Base-by-base conservation (phyloP, 768 basidiomycete species). In the Trametes cingulata region DNA sequence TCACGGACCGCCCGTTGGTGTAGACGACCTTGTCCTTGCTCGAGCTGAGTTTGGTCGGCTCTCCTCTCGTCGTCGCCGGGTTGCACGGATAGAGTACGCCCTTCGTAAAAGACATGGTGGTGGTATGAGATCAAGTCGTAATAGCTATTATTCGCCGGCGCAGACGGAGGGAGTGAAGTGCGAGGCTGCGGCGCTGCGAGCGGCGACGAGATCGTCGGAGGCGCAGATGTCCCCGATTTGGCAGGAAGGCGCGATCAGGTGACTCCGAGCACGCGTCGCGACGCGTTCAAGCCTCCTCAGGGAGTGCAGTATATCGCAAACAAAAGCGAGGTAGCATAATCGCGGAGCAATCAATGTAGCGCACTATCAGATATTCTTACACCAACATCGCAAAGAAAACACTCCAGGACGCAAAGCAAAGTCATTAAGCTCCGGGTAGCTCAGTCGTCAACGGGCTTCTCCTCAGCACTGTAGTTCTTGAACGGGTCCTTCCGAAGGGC, bases 11-110 rank as follows among this genome's bases (percentile, higher is more conserved):
- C 39, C 93, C 93, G 68, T 90, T 93, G 2, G 88, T 81, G 65
- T 98, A 97, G 15, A 91, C 82, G 62, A 97, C 76, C 79, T 91
- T 95, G 73, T 82, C 90, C 75, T 87, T 91, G 74, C 73, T 82
- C 55, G 82, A 80, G 60, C 85, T 84, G 42, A 95, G 82, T 74
- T 90, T 93, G 19, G 87, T 90, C 6, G 87, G 80, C 54, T 76
- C 74, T 19, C 91, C 88, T 39, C 93, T 79, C 36, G 81, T 75
- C 7, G 91, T 90, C 25, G 71, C 73, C 2, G 91, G 91, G 66
- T 86, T 89, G 66, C 85, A 81, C n/a, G 90, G 82, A 67, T 83
- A 90, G 25, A 87, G 61, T 10, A 75, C 77, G 24, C 75, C 73
- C 68, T 73, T 76, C 62, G 77, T 82, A 72, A 76, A 84, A 14